Evolutionary conservation across 352 stramenopile species (phyloP), one percentile per base, ranked within the genome.

Genomic region (Pythium monospermum): DNA sequence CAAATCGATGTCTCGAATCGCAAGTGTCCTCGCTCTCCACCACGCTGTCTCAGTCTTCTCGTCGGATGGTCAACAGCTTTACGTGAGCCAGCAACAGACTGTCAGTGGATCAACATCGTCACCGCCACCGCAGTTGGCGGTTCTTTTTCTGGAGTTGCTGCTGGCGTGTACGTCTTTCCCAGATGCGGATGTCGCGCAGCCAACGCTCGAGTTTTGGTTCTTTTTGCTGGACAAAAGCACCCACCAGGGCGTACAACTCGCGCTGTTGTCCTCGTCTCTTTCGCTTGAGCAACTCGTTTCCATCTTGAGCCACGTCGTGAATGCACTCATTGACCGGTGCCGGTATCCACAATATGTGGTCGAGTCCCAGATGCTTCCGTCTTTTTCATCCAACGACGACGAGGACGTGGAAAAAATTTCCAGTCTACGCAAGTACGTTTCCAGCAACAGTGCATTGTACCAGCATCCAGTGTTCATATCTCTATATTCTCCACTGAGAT

Each of bases 191-290:
- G 73, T 87, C 8, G 68, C 71, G 10, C 71, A 90, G 35, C 75
- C 76, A 13, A 94, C 81, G 25, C 66, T 94, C 26, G 83, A 94
- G 57, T 87, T 94, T 26, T 94, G 83, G 83, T 94, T 89, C 63
- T 90, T 90, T 43, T 73, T 94, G n/a, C 66, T 94, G 10, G 83
- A 94, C 47, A 64, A 72, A n/a, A 69, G 60, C 39, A 53, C 64
- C 4, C 63, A 81, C 42, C 69, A 69, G 32, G 73, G 75, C 15
- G 53, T 65, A 12, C 72, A 74, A 36, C 69, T 61, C 47, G 54
- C 73, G 18, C 42, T 83, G 28, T 49, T 91, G 25, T 68, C 63
- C 2, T 39, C 26, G 1, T 31, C 61, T 0, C 57, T 66, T 23
- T 10, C 69, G 3, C 57, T 69, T 6, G 52, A 73, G 2, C 59